Evolutionary conservation across 192 early-diverging fungal species (phyloP).

Genomic region (Gryganskiella cystojenkinii): DNA sequence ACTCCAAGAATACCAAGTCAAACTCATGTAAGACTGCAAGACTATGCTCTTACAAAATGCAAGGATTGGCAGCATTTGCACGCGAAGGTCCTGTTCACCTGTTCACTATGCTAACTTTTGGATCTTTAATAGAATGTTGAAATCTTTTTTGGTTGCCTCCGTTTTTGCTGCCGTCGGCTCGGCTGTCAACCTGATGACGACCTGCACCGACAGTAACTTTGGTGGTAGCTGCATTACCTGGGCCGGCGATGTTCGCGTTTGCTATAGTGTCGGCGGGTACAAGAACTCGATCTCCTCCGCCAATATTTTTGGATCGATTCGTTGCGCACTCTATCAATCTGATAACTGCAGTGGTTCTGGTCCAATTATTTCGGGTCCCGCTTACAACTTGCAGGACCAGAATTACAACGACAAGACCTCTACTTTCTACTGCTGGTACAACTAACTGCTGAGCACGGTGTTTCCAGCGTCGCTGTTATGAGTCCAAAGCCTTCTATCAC

Average conservation of each 20-base stretch:
- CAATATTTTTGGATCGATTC: constrained; percentile 6
- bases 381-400: constrained; percentile 14
- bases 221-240: constrained; percentile 18
- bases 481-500: constrained; percentile 5
- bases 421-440: constrained; percentile 14
- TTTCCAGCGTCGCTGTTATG: not conserved
- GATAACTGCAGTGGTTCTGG: constrained; percentile 8
- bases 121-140: constrained; percentile 16
- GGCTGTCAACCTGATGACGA: constrained; percentile 10
- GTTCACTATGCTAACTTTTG: constrained; percentile 10
- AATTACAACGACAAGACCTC: constrained; percentile 12
- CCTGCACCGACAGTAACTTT: constrained; percentile 18
- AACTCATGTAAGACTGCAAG: constrained; percentile 17
- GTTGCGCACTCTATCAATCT: constrained; percentile 5
- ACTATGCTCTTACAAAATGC: constrained; percentile 1
- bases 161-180: constrained; percentile 14
- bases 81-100: constrained; percentile 6
- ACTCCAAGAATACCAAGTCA: constrained; percentile 4
- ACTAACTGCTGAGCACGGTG: constrained; percentile 8
- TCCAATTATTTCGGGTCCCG: constrained; percentile 8
- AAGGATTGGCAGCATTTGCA: constrained; percentile 6
- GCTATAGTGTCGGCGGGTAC: constrained; percentile 11
- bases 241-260: constrained; percentile 9
- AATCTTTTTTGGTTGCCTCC: constrained; percentile 11
- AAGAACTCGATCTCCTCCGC: constrained; percentile 16